Evolutionary conservation across 2,329 filamentous ascomycete genomes (phyloP).

Genomic region (Malbranchea cinnamomea): DNA sequence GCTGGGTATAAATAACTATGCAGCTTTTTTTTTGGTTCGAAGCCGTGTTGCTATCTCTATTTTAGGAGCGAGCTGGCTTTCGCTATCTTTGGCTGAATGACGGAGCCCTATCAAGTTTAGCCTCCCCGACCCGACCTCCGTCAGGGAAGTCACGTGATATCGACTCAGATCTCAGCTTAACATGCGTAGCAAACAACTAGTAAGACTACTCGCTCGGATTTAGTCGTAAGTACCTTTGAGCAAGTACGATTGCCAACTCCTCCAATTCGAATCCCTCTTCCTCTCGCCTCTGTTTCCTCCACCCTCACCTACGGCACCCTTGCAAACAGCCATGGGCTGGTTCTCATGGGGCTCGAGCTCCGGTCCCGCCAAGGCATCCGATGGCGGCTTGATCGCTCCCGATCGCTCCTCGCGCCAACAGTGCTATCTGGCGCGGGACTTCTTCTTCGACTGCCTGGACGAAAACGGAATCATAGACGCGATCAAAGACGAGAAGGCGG

Average conservation of each 20-base stretch:
- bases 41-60: too few relatives aligned
- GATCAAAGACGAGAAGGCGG: constrained; percentile 43
- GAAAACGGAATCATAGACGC: constrained; percentile 65
- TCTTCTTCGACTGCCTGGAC: constrained; percentile 80
- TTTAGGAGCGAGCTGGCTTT: too few relatives aligned
- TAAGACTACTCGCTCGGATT: too few relatives aligned
- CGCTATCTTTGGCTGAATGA: too few relatives aligned
- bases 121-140: too few relatives aligned
- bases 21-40: too few relatives aligned
- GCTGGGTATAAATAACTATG: too few relatives aligned
- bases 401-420: constrained; percentile 63
- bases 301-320: background rate
- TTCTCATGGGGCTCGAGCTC: constrained; percentile 30
- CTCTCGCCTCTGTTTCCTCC: too few relatives aligned
- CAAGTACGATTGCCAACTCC: background rate
- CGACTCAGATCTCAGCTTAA: too few relatives aligned
- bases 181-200: constrained; percentile 2
- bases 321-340: constrained; percentile 36
- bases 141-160: too few relatives aligned
- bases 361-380: constrained; percentile 31
- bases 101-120: too few relatives aligned
- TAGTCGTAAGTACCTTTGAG: background rate
- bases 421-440: constrained; percentile 84
- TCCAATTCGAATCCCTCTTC: background rate
- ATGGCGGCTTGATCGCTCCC: constrained; percentile 61